A percentile compares a stretch with the other conserved stretches of the same genome.
Conservation (phyloP, 768 basidiomycete species). For the Termitomyces sp. region DNA sequence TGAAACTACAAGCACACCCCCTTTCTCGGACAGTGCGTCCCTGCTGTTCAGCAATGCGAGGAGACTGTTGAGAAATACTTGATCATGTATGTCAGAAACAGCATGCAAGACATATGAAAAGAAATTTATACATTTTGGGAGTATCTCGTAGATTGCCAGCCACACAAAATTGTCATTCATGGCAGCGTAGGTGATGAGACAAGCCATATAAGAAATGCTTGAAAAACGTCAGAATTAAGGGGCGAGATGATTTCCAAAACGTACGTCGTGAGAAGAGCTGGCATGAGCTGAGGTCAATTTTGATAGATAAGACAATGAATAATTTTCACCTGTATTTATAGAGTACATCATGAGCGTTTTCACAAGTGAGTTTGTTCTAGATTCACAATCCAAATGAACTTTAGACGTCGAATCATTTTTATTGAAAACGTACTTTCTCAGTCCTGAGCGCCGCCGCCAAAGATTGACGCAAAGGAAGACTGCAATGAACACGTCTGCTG, state of each 20-base stretch:
- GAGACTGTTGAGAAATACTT: conserved; percentile 20
- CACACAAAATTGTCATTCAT: conserved; percentile 18
- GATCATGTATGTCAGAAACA: not conserved
- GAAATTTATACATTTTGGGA: conserved; percentile 12
- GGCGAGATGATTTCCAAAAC: not conserved
- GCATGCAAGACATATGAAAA: not conserved
- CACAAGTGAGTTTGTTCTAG: conserved; percentile 6
- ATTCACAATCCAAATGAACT: not conserved
- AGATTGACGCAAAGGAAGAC: conserved; percentile 10
- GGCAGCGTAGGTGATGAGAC: conserved; percentile 15
- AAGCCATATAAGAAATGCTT: conserved; percentile 9
- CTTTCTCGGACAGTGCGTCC: conserved; percentile 7
- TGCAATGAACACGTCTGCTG: conserved; percentile 13
- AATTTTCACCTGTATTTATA: conserved; percentile 9
- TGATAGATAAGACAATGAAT: not conserved
- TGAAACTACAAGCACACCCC: not conserved
- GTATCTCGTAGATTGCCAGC: conserved; percentile 17
- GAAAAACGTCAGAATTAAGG: not conserved
- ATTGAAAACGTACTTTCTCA: conserved; percentile 3
- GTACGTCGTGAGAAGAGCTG: conserved; percentile 16
- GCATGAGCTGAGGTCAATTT: not conserved
- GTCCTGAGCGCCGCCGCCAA: conserved; percentile 3
- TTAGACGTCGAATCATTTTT: not conserved
- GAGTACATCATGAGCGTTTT: conserved; percentile 11
- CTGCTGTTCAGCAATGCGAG: conserved; percentile 18